Percentiles rank a stretch among this genome's conserved stretches.
phyloP scores from a whole-genome alignment of 2,329 filamentous ascomycete species.

The Metarhizium humberi region DNA sequence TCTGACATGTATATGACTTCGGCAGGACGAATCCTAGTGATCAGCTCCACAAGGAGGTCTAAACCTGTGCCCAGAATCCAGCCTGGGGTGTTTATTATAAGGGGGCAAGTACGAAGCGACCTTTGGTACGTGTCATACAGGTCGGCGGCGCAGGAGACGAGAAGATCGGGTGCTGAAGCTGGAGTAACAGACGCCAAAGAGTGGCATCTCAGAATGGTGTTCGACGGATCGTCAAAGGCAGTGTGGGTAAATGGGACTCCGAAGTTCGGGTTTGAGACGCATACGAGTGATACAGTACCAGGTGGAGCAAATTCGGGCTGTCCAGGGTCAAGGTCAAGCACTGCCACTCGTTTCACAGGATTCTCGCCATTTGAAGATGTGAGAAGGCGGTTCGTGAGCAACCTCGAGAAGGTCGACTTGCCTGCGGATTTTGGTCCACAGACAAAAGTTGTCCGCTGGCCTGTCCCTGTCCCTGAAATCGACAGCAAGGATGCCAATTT shows the following conservation, averaged over 20 bases:
- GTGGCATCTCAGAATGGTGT: slow-evolving; percentile 49
- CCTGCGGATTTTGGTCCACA: slow-evolving; percentile 65
- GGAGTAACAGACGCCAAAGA: slow-evolving; percentile 57
- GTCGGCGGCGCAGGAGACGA: slow-evolving; percentile 53
- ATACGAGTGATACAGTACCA: slow-evolving; percentile 59
- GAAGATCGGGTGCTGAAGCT: slow-evolving; percentile 57
- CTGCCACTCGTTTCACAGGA: slow-evolving; percentile 29
- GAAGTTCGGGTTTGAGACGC: slow-evolving; percentile 51
- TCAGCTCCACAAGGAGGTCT: slow-evolving; percentile 50
- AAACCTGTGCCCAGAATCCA: slow-evolving; percentile 66
- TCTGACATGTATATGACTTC: slow-evolving; percentile 62
- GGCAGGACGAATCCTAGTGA: slow-evolving; percentile 42
- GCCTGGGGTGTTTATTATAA: slow-evolving; percentile 66
- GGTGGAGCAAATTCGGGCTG: slow-evolving; percentile 67
- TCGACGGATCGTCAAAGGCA: slow-evolving; percentile 21
- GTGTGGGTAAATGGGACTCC: slow-evolving; percentile 59
- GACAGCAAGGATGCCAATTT: slow-evolving; percentile 36
- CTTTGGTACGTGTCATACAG: slow-evolving; percentile 50
- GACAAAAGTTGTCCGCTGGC: slow-evolving; percentile 41
- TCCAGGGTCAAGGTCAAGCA: slow-evolving; percentile 70
- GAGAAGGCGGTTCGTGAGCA: slow-evolving; percentile 59
- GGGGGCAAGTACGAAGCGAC: slow-evolving; percentile 34
- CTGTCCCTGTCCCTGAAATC: slow-evolving; percentile 18
- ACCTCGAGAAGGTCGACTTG: slow-evolving; percentile 64
- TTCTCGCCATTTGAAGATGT: slow-evolving; percentile 25